Evolutionary conservation across 345 rosid species (phyloP), one percentile per base, ranked within the genome.

Genomic region (Populus ilicifolia): DNA sequence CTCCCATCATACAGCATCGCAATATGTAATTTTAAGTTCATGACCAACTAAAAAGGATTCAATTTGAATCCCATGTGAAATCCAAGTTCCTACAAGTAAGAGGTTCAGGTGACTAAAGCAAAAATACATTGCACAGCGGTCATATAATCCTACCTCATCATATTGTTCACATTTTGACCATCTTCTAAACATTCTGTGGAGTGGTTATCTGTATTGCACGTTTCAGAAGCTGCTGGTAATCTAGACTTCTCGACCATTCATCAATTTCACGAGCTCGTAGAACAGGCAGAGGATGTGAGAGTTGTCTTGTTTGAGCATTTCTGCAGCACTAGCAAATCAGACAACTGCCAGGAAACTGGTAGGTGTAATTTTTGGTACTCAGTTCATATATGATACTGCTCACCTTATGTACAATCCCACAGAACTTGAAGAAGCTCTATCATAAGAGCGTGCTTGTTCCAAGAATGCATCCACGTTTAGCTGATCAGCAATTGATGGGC

Each of bases 221-320:
- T 77, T 84, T 88, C 80, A 95, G 84, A 81, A 95, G 93, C 77
- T 78, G 69, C 46, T 50, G 87, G 80, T 92, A 95, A 18, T 89
- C 94, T 27, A 56, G 82, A 87, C 96, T 90, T 85, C 92, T 89
- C 21, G 99, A 93, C 99, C 98, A 95, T 44, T 90, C 93, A 75
- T 93, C 99, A 70, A 93, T 90, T 87, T 95, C 98, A 62, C 98
- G 94, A 54, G 99, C 99, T 59, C 98, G 99, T n/a, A 95, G 93
- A 82, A 95, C 98, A 7, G 97, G 99, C 79, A 93, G 81, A 41
- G 99, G 99, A 80, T 93, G 99, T 36, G 97, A 95, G 59, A 95
- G 87, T 83, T 93, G 94, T 79, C 94, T 89, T 6, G 93, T 95
- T 90, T 93, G 99, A 84, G 98, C 97, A 81, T 95, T 93, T 88